phyloP scores from a whole-genome alignment of 495 filamentous ascomycete genomes.

The Pseudoneurospora amorphoporcata region DNA sequence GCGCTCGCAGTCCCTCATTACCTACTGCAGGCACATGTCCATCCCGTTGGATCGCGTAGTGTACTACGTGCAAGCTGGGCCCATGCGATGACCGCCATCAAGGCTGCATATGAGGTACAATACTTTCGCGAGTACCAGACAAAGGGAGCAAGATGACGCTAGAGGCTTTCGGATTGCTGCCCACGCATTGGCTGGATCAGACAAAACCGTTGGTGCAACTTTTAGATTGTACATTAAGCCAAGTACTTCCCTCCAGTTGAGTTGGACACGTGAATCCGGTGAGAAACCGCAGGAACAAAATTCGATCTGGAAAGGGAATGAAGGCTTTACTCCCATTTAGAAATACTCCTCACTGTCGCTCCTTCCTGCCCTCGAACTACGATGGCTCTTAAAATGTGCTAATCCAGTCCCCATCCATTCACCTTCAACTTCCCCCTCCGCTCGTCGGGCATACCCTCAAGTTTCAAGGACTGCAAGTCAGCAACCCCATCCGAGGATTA shows the following conservation, averaged over 20 bases:
- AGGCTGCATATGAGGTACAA: background rate
- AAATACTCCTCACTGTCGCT: background rate
- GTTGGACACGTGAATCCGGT: background rate
- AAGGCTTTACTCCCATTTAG: background rate
- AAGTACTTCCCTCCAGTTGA: background rate
- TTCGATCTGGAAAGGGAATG: background rate
- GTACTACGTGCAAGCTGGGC: background rate
- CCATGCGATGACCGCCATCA: background rate
- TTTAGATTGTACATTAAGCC: background rate
- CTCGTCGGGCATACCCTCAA: background rate
- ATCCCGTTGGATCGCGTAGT: background rate
- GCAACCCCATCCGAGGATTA: background rate
- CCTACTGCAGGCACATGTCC: background rate
- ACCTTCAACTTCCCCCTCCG: background rate
- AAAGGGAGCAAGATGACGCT: background rate
- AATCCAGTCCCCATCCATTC: background rate
- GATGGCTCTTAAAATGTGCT: background rate
- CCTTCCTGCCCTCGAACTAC: background rate
- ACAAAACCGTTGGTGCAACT: background rate
- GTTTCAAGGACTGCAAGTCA: background rate
- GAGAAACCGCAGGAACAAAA: background rate
- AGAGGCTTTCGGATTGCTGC: background rate
- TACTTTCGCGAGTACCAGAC: background rate
- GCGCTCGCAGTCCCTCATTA: background rate
- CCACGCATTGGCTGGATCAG: background rate